These are phyloP conservation scores for Colletotrichum sp. DNA, from an alignment of 2,329 filamentous ascomycete species.

Conservation along the genomic window DNA sequence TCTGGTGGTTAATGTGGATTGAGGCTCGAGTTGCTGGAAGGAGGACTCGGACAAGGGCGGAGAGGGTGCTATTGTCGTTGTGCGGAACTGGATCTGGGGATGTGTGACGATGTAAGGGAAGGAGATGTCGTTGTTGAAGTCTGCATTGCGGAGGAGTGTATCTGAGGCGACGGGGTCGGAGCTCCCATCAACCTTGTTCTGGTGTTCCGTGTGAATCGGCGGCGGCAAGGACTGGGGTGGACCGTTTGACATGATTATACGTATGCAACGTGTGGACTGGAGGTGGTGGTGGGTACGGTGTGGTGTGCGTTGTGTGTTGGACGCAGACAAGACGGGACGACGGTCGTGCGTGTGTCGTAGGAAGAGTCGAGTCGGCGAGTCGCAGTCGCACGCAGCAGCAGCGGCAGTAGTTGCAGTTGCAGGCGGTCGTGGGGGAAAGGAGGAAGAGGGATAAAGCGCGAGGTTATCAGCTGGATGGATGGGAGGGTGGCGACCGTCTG, in stretches of 20 bases:
- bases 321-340: not conserved
- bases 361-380: not conserved
- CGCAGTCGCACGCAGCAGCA: not conserved
- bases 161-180: conserved; percentile 19
- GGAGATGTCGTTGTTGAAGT: conserved; percentile 18
- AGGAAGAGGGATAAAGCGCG: conserved; percentile 23
- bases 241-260: conserved; percentile 21
- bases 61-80: conserved; percentile 44
- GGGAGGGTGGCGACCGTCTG: conserved; percentile 21
- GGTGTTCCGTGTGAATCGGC: conserved; percentile 4
- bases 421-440: conserved; percentile 16
- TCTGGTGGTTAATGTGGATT: not conserved
- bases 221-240: conserved; percentile 19
- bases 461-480: conserved; percentile 27
- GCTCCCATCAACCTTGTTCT: conserved; percentile 18
- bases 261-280: conserved; percentile 9
- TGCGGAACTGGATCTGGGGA: conserved; percentile 37
- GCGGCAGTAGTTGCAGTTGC: not conserved
- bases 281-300: conserved; percentile 9
- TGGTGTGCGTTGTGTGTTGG: not conserved
- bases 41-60: conserved; percentile 30
- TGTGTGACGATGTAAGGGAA: conserved; percentile 22
- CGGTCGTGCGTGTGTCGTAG: conserved; percentile 16
- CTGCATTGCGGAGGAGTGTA: conserved; percentile 17
- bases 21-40: conserved; percentile 17